Evolutionary conservation across 352 stramenopile genomes (phyloP), one percentile per base, ranked within the genome.

Genomic region (Thalassiosira hispida): DNA sequence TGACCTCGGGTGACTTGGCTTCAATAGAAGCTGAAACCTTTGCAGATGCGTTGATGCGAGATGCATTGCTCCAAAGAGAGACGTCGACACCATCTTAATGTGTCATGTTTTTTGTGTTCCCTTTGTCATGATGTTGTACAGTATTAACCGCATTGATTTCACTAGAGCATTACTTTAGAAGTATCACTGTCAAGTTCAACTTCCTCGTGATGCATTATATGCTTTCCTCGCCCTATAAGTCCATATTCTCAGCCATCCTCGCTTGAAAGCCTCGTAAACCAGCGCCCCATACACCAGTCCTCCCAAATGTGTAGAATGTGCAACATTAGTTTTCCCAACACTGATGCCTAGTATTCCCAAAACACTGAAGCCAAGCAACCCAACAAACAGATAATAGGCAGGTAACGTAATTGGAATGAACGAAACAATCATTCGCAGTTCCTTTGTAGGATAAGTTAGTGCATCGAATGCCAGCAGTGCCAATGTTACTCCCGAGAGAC

Each of bases 1-100:
- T 95, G 90, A 84, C 89, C 35, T 86, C 82, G 18, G 90, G 90
- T 31, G 87, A 95, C 69, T 84, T 95, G 64, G 90, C 79, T 1
- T 49, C 53, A 22, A 77, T 76, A 51, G 88, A 92, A 77, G 88
- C 85, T 42, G 68, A 87, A 73, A 51, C 55, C 31, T 93, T 93
- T 87, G 87, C 87, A 42, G 78, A 89, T 77, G 87, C 87, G 33
- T 65, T 93, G 33, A 84, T 93, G 63, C 67, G 87, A 67, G 85
- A 91, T 73, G 81, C 72, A 47, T 59, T 71, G n/a, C 59, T 76
- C n/a, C 73, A 78, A 51, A 79, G 61, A 61, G 46, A 77, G 18
- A 63, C 47, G 35, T 60, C 25, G 0, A 29, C 33, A 38, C 51
- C 46, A 49, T 57, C 14, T 52, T 62, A 55, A 55, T 47, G 31